These are phyloP conservation scores for Podaxis pistillaris DNA, from an alignment of 768 basidiomycete species.

Conservation along the genomic window DNA sequence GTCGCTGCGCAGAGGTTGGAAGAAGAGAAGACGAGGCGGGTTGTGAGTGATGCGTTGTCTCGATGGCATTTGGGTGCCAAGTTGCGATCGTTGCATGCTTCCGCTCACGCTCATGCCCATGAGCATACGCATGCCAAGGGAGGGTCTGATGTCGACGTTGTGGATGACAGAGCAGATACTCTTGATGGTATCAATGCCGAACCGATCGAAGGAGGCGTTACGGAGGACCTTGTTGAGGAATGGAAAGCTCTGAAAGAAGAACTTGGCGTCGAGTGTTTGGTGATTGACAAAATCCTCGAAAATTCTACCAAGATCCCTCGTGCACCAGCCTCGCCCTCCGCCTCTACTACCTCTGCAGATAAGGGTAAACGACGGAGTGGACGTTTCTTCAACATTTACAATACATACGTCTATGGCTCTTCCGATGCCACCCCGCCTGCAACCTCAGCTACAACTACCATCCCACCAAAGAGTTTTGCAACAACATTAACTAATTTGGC, in stretches of 20 bases:
- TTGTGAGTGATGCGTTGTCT: constrained; percentile 58
- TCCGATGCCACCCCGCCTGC: constrained; percentile 29
- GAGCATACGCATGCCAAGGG: background rate
- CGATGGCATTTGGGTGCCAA: constrained; percentile 70
- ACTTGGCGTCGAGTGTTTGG: constrained; percentile 71
- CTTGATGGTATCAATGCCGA: background rate
- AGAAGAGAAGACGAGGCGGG: constrained; percentile 46
- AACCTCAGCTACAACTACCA: constrained; percentile 18
- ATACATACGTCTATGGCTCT: constrained; percentile 56
- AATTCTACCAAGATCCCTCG: constrained; percentile 25
- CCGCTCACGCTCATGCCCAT: background rate
- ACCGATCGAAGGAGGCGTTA: constrained; percentile 49
- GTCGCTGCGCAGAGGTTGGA: constrained; percentile 49
- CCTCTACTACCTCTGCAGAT: constrained; percentile 16
- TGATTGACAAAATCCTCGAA: constrained; percentile 71
- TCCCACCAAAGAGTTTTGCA: background rate
- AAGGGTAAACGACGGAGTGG: constrained; percentile 34
- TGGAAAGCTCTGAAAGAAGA: constrained; percentile 81
- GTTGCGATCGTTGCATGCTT: constrained; percentile 21
- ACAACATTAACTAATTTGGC: constrained; percentile 25
- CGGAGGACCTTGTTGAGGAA: constrained; percentile 66
- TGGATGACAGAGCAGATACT: background rate
- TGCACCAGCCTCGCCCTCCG: constrained; percentile 8
- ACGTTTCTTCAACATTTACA: constrained; percentile 85
- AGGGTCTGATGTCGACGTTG: background rate